A percentile compares a stretch with the other conserved stretches of the same genome.
phyloP scores from a whole-genome alignment of 2,329 filamentous ascomycete genomes.

The Cladophialophora bantiana region DNA sequence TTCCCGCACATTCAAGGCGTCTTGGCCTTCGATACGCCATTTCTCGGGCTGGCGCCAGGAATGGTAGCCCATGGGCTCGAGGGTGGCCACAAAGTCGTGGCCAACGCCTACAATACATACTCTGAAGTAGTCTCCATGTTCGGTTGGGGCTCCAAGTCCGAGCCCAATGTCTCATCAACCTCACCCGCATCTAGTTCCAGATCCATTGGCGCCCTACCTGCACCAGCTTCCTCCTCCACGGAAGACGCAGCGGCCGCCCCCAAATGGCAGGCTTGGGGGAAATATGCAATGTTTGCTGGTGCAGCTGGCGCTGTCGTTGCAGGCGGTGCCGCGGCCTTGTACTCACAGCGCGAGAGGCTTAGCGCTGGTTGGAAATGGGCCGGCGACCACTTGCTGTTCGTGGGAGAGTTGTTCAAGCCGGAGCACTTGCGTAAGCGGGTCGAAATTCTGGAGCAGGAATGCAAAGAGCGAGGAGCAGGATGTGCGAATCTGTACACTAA shows the following conservation, averaged over 20 bases:
- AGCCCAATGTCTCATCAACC: conserved; percentile 30
- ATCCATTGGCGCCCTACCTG: conserved; percentile 42
- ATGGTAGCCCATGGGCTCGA: conserved; percentile 70
- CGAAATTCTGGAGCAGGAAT: conserved; percentile 69
- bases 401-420: conserved; percentile 83
- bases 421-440: conserved; percentile 81
- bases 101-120: conserved; percentile 71
- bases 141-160: conserved; percentile 59
- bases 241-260: conserved; percentile 56
- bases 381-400: conserved; percentile 89
- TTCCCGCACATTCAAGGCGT: conserved; percentile 93
- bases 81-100: conserved; percentile 78
- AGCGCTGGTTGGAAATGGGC: conserved; percentile 80
- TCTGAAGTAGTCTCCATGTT: conserved; percentile 68
- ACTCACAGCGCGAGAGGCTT: conserved; percentile 82
- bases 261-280: conserved; percentile 81
- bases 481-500: conserved; percentile 89
- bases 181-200: conserved; percentile 33
- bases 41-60: conserved; percentile 61
- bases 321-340: conserved; percentile 83
- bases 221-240: conserved; percentile 42
- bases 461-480: conserved; percentile 33
- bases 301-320: conserved; percentile 80
- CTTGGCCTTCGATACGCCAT: conserved; percentile 93
- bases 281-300: conserved; percentile 83